phyloP scores from a whole-genome alignment of 2,329 filamentous ascomycete species.

The Domatiomyces catenatus region DNA sequence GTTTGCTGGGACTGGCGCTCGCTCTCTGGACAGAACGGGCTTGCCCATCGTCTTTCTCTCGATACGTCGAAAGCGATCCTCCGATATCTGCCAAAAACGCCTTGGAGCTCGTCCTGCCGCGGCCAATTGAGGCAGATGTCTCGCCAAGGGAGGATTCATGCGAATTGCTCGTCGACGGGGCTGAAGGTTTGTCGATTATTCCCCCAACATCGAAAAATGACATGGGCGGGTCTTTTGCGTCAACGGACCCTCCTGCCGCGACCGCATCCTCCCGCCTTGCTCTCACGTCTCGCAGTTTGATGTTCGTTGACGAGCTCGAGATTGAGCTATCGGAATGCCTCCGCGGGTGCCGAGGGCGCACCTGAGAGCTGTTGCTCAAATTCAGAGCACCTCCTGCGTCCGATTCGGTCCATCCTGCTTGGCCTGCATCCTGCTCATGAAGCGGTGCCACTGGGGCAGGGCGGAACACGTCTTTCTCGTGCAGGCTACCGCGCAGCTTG shows the following conservation, averaged over 20 bases:
- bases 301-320: constrained; percentile 12
- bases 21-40: background rate
- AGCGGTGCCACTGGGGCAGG: constrained; percentile 8
- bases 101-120: constrained; percentile 9
- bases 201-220: constrained; percentile 80
- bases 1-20: constrained; percentile 11
- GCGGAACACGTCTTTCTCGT: constrained; percentile 4
- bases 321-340: constrained; percentile 7
- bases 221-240: constrained; percentile 30
- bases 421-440: background rate
- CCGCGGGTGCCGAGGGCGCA: background rate
- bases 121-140: constrained; percentile 1
- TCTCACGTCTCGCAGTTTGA: constrained; percentile 12
- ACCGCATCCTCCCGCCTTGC: constrained; percentile 4
- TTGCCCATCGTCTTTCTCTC: constrained; percentile 7
- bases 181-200: constrained; percentile 39
- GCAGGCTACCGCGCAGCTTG: constrained; percentile 27
- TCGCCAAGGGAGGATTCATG: constrained; percentile 12
- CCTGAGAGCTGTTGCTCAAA: background rate
- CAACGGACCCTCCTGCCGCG: background rate
- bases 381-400: background rate
- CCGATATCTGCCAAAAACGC: constrained; percentile 17
- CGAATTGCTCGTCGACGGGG: constrained; percentile 20
- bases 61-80: constrained; percentile 11
- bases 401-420: background rate